Evolutionary conservation across 192 early-diverging fungal genomes (phyloP), one percentile per base, ranked within the genome.

Genomic region (Piromyces finnis): DNA sequence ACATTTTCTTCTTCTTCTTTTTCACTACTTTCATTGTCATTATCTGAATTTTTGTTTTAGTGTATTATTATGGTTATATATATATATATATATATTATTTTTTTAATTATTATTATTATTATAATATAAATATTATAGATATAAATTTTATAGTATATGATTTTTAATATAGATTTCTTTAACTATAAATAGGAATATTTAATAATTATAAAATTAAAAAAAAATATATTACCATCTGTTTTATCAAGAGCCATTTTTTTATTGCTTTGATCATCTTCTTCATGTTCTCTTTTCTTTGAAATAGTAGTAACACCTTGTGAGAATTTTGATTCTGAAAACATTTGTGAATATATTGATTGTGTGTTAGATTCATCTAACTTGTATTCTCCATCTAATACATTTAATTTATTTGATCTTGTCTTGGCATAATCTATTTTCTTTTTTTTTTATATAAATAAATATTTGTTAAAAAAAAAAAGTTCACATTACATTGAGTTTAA

Each of bases 401-500:
- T 90, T 26, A 94, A 85, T 5, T 89, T 92, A 79, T 93, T 88
- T 80, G 93, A 94, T 84, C 91, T 94, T 29, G 87, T 82, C 84
- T 92, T 93, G 79, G 92, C 91, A 82, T 94, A 95, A 79, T 88
- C 85, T 29, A 94, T 92, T 81, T 87, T 88, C 93, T 94, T 81
- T 29, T 39, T 29, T 26, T 35, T 3, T 35, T 35, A 35, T 7
- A 7, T 7, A 35, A 7, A 35, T 35, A 35, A 35, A 35, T 7
- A 35, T 35, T 3, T 35, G 32, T 7, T 35, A 30, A 59, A 2
- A 79, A 59, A 27, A 18, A 77, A 16, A 29, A 29, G 7, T 68
- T 0, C 1, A 27, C n/a, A n/a, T n/a, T n/a, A n/a, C n/a, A n/a
- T n/a, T n/a, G n/a, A n/a, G n/a, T n/a, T n/a, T n/a, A n/a, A n/a